A percentile compares a stretch with the other conserved stretches of the same genome.
Evolutionary conservation across 2,329 filamentous ascomycete genomes (phyloP).

Genomic region (Ophiostoma tasmaniense): DNA sequence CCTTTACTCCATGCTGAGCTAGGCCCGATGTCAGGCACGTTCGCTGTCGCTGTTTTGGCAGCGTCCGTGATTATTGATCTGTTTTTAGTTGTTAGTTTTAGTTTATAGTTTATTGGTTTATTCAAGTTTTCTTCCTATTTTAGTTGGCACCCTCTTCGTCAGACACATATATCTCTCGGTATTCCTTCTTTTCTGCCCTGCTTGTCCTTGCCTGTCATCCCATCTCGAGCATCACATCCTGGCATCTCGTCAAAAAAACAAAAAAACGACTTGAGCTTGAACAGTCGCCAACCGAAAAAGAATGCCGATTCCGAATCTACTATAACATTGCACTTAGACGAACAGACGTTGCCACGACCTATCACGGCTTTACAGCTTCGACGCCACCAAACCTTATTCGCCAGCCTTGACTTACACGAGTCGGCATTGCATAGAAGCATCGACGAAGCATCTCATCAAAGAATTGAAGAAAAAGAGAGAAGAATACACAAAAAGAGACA

Average conservation of each 20-base stretch:
- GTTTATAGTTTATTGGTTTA: neutral
- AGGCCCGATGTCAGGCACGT: neutral
- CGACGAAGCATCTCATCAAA: neutral
- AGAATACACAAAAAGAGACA: neutral
- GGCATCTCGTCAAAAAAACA: neutral
- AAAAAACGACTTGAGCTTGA: neutral
- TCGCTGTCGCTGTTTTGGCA: slow-evolving; percentile 3
- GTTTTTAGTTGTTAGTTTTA: neutral
- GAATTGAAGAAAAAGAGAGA: neutral
- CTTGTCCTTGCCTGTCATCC: neutral
- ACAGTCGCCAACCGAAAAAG: neutral
- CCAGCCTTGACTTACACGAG: neutral
- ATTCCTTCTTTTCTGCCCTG: neutral
- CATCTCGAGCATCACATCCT: neutral
- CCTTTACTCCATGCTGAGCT: too few relatives aligned
- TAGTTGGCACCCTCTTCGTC: neutral
- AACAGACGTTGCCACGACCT: neutral
- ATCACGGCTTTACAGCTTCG: neutral
- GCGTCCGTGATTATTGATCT: neutral
- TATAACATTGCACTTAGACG: neutral
- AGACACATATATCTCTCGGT: neutral
- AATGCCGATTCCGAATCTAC: neutral
- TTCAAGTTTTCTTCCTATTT: neutral
- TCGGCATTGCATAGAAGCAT: neutral
- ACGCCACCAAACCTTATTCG: neutral